Evolutionary conservation across 1,284 basidiomycete species (phyloP), one percentile per base, ranked within the genome.

Genomic region (Stygiomarasmius scandens): DNA sequence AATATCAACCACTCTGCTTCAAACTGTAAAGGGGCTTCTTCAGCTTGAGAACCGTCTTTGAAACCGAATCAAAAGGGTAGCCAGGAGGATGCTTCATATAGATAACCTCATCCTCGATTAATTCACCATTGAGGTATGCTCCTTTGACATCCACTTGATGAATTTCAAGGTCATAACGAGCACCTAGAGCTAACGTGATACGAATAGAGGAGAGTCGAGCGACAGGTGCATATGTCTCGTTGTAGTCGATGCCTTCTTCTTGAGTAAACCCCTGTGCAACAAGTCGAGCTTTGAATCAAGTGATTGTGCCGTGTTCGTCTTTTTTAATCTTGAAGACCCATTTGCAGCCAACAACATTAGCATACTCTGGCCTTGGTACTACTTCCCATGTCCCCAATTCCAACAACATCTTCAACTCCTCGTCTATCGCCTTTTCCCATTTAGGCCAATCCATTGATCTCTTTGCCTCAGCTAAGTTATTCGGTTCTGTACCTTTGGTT

Each of bases 181-280:
- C 70, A 0, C 68, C 69, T 0, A 70, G 56, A 0, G 73, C 69
- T 0, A 74, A 52, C 1, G 71, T 54, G 11, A 68, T 60, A 0
- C 66, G 52, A 0, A 78, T 60, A 0, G 74, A 71, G 10, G 69
- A 61, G 4, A 72, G 65, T 0, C 65, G 54, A 2, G 70, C 68
- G 0, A 75, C 72, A 0, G 74, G 71, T 0, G 73, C 67, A 49
- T 67, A 77, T 0, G 71, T 77, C 32, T 77, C 61, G 10, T 67
- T 62, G 52, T 69, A 82, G 59, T 83, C 74, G 1, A 77, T 47
- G 0, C 78, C 73, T 5, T 67, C 63, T 1, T 63, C 61, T 59
- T 81, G 78, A 0, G 63, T 63, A 62, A 72, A 78, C 0, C 78
- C 80, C 29, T 72, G 67, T 0, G 72, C 73, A 0, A 79, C 73